Evolutionary conservation across 306 rosid species (phyloP).

Genomic region (Hippophae tibetana): DNA sequence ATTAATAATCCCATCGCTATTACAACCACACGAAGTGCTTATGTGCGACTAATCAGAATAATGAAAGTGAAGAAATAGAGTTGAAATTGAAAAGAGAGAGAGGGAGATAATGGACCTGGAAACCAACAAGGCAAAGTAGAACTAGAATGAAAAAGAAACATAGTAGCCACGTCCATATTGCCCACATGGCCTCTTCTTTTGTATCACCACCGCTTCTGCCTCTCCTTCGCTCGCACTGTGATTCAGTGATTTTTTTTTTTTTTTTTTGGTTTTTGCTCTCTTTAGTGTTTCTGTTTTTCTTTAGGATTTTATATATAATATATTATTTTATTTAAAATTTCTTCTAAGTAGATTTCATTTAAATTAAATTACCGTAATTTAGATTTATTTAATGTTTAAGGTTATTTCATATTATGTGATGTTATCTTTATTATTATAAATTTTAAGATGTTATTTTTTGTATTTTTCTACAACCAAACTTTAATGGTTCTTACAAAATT

Average conservation of each 20-base stretch:
- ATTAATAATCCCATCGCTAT: no score
- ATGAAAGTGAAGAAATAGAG: neutral
- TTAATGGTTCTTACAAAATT: no score
- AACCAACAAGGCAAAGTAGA: constrained; percentile 47
- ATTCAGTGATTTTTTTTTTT: neutral
- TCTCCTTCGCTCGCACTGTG: neutral
- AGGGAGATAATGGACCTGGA: constrained; percentile 37
- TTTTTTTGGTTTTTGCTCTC: neutral
- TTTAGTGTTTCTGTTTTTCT: neutral
- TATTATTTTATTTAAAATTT: no score
- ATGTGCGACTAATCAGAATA: neutral
- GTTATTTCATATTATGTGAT: no score
- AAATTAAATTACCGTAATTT: no score
- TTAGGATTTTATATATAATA: neutral
- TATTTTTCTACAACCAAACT: no score
- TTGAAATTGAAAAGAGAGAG: neutral
- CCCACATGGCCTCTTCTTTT: constrained; percentile 34
- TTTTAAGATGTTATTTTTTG: no score
- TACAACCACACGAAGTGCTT: neutral
- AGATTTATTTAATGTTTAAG: no score
- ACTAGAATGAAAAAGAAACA: constrained; percentile 48
- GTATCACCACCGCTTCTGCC: neutral
- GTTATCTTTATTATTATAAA: no score
- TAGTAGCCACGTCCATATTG: constrained; percentile 49
- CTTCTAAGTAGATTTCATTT: no score